These are phyloP conservation scores for Aureobasidium sp. DNA, from an alignment of 2,329 filamentous ascomycete genomes.

Conservation along the genomic window DNA sequence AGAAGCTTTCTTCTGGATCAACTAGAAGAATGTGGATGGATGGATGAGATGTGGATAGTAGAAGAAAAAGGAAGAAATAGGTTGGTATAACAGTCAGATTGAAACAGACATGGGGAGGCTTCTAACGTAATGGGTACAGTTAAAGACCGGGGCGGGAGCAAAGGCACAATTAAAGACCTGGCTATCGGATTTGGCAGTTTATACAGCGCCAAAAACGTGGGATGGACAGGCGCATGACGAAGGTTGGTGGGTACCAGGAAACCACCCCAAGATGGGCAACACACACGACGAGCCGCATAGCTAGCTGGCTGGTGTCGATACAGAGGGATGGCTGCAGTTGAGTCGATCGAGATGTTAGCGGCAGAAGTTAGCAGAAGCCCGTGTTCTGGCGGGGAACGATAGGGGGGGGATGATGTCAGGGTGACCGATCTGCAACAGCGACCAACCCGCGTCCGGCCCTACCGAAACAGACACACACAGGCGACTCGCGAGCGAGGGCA, in stretches of 20 bases:
- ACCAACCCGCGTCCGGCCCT: not conserved
- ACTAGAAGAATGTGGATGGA: not conserved
- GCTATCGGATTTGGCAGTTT: constrained; percentile 11
- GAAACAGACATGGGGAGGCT: not conserved
- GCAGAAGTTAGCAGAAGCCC: constrained; percentile 3
- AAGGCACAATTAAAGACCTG: constrained; percentile 9
- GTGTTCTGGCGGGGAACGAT: constrained; percentile 5
- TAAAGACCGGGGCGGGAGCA: not conserved
- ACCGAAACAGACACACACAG: constrained; percentile 2
- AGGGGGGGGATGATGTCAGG: constrained; percentile 7
- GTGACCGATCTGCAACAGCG: constrained; percentile 3
- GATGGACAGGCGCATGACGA: constrained; percentile 13
- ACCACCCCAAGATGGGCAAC: constrained; percentile 3
- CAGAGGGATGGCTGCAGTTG: constrained; percentile 1
- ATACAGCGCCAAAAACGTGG: constrained; percentile 11
- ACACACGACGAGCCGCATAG: constrained; percentile 11
- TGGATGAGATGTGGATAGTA: not conserved
- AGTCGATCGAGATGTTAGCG: constrained; percentile 9
- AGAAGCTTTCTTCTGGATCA: constrained; percentile 6
- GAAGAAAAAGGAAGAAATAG: not conserved
- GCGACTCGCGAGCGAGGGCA: not conserved
- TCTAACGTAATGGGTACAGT: constrained; percentile 10
- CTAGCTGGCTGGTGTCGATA: constrained; percentile 6
- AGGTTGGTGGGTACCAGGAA: constrained; percentile 7
- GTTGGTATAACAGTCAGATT: constrained; percentile 3